Conservation (phyloP, 225 moss, liverwort and hornwort species). For the Polytrichum commune region DNA sequence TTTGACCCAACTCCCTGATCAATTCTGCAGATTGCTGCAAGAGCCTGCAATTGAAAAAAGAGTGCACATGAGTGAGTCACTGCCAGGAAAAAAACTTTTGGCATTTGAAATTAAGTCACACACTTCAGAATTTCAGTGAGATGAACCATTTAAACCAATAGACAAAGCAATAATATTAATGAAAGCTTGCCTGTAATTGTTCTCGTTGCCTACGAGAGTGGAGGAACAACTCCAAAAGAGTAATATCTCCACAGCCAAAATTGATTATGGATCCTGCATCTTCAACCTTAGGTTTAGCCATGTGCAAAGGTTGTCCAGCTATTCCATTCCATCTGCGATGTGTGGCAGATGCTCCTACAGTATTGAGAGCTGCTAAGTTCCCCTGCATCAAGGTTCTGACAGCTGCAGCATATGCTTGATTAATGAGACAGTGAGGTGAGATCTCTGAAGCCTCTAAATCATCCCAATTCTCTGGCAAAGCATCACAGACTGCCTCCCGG, state of each 20-base stretch:
- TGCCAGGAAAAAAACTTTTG: constrained; percentile 15
- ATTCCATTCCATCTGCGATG: constrained; percentile 53
- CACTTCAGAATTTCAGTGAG: not conserved
- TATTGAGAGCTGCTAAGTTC: constrained; percentile 81
- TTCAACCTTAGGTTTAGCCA: constrained; percentile 30
- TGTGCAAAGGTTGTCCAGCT: constrained; percentile 14
- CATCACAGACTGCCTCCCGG: constrained; percentile 13
- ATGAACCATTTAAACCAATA: too few species aligned
- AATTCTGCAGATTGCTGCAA: constrained; percentile 58
- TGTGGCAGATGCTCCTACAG: constrained; percentile 60
- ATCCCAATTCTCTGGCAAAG: constrained; percentile 33
- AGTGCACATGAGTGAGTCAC: not conserved
- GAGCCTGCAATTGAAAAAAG: constrained; percentile 37
- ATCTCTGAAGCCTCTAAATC: constrained; percentile 32
- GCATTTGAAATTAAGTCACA: not conserved
- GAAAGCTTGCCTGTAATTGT: constrained; percentile 59
- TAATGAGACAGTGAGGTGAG: constrained; percentile 87
- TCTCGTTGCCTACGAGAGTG: constrained; percentile 88
- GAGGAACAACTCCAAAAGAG: constrained; percentile 84
- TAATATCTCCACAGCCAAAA: constrained; percentile 63
- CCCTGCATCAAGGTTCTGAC: constrained; percentile 81
- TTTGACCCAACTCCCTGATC: constrained; percentile 13
- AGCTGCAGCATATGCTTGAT: constrained; percentile 95
- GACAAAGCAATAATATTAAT: not conserved
- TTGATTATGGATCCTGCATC: constrained; percentile 72